A percentile compares a stretch with the other conserved stretches of the same genome.
Evolutionary conservation across 2,329 filamentous ascomycete genomes (phyloP).

Genomic region (Aspergillus fischeri): DNA sequence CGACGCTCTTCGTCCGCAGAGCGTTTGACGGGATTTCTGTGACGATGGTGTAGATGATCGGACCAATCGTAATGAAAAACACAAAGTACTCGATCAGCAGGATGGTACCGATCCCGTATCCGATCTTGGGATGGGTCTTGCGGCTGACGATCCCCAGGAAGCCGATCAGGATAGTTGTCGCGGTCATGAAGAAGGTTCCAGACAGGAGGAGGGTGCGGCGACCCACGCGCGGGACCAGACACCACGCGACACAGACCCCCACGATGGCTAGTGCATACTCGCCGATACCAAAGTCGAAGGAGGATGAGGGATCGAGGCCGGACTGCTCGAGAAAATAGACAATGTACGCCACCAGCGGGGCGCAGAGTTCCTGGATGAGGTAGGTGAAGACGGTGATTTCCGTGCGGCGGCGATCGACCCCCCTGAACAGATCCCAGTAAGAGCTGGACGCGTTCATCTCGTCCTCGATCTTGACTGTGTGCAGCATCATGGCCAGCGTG

Average conservation of each 20-base stretch:
- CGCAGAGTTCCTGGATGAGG: constrained; percentile 35
- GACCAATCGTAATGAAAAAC: constrained; percentile 53
- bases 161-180: constrained; percentile 26
- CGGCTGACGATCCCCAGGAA: constrained; percentile 18
- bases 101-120: constrained; percentile 38
- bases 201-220: constrained; percentile 39
- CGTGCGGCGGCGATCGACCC: constrained; percentile 35
- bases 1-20: constrained; percentile 52
- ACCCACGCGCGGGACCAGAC: constrained; percentile 34
- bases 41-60: constrained; percentile 50
- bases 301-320: constrained; percentile 28
- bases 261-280: constrained; percentile 48
- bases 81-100: constrained; percentile 51
- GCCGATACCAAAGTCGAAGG: constrained; percentile 44
- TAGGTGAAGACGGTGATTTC: constrained; percentile 40
- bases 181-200: constrained; percentile 25
- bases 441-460: constrained; percentile 26
- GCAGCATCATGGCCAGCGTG: constrained; percentile 22
- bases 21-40: constrained; percentile 51
- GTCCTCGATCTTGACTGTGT: constrained; percentile 33
- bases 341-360: constrained; percentile 32
- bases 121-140: constrained; percentile 19
- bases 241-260: constrained; percentile 53
- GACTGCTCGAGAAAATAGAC: constrained; percentile 41
- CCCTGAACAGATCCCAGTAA: constrained; percentile 31